Conservation (phyloP, 2,329 filamentous ascomycete species). For the Penicillium vulpinum region DNA sequence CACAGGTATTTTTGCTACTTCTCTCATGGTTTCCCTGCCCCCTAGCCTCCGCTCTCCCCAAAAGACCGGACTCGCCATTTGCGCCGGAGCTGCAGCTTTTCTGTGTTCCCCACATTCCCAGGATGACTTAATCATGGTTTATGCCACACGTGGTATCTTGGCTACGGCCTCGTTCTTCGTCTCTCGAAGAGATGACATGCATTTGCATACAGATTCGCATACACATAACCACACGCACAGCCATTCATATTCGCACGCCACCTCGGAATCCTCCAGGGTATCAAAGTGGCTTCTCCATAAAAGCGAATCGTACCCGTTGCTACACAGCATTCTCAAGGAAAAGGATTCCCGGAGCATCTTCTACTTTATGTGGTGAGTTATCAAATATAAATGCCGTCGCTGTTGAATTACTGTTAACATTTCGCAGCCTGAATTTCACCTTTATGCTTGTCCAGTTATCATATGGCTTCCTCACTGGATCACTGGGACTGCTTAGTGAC, state of each 20-base stretch:
- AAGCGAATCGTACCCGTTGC: conserved; percentile 69
- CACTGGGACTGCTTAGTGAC: conserved; percentile 90
- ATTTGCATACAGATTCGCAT: conserved; percentile 27
- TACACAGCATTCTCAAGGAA: conserved; percentile 84
- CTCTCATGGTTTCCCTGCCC: conserved; percentile 29
- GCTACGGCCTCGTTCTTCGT: conserved; percentile 34
- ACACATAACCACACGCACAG: conserved; percentile 32
- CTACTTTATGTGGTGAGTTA: conserved; percentile 84
- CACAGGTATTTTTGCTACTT: conserved; percentile 28
- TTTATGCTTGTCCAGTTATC: conserved; percentile 96
- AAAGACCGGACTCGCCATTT: conserved; percentile 35
- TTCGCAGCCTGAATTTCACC: conserved; percentile 75
- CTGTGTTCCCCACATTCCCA: conserved; percentile 32
- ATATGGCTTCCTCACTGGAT: conserved; percentile 91
- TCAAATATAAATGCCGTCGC: background rate
- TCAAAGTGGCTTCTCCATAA: conserved; percentile 71
- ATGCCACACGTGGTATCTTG: conserved; percentile 30
- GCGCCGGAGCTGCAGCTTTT: conserved; percentile 29
- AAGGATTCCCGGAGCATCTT: conserved; percentile 93
- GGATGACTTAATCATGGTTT: conserved; percentile 29
- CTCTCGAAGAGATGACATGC: conserved; percentile 35
- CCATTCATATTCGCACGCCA: conserved; percentile 35
- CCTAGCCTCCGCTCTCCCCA: conserved; percentile 28
- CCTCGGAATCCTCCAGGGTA: conserved; percentile 60
- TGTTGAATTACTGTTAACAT: conserved; percentile 18